Evolutionary conservation across 2,329 filamentous ascomycete species (phyloP).

Genomic region (Plectosphaerella sp.): DNA sequence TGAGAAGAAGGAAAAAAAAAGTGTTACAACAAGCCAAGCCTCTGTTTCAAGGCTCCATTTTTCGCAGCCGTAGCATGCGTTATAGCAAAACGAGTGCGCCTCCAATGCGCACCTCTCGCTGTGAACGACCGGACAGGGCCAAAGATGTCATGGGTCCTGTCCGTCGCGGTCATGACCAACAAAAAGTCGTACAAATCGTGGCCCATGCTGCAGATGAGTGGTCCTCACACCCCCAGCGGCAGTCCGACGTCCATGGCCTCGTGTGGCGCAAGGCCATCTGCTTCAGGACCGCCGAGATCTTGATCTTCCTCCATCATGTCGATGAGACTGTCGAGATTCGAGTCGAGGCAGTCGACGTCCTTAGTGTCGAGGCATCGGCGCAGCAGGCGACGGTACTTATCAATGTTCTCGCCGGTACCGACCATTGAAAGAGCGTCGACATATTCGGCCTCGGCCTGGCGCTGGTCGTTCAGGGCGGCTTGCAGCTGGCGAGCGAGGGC

Average conservation of each 20-base stretch:
- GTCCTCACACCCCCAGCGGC: neutral
- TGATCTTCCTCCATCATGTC: constrained; percentile 60
- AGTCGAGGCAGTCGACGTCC: constrained; percentile 64
- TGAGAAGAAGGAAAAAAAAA: too few species aligned
- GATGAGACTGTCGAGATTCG: constrained; percentile 56
- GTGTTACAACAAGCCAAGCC: too few species aligned
- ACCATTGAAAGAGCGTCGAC: constrained; percentile 64
- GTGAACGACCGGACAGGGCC: too few species aligned
- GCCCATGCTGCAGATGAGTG: too few species aligned
- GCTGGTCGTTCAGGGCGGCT: constrained; percentile 54
- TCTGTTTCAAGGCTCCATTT: too few species aligned
- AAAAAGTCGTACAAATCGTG: too few species aligned
- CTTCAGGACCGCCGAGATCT: constrained; percentile 30
- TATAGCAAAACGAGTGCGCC: too few species aligned
- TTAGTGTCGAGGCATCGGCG: constrained; percentile 63
- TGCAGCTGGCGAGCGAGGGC: constrained; percentile 54
- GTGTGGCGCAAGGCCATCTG: constrained; percentile 21
- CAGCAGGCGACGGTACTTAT: constrained; percentile 67
- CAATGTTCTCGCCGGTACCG: constrained; percentile 68
- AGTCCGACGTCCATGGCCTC: constrained; percentile 20
- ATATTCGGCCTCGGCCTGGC: constrained; percentile 61
- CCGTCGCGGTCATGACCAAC: too few species aligned
- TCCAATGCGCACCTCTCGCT: too few species aligned
- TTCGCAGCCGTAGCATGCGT: too few species aligned
- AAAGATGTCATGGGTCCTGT: too few species aligned